A percentile compares a stretch with the other conserved stretches of the same genome.
Conservation (phyloP, 2,329 filamentous ascomycete species). For the Stachybotrys chartarum region DNA sequence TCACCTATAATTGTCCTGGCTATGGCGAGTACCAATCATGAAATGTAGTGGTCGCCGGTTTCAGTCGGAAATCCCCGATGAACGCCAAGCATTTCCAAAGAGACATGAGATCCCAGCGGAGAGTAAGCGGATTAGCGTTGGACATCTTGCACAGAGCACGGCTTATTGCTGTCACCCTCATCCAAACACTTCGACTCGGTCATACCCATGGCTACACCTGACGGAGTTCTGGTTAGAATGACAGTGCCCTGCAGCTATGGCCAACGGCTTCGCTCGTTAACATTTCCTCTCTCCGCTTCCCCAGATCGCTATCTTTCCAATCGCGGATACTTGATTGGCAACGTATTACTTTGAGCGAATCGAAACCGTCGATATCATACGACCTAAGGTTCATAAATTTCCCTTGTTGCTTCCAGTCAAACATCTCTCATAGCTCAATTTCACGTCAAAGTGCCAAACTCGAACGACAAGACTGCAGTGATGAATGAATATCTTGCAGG, state of each 20-base stretch:
- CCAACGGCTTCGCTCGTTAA: too few species aligned
- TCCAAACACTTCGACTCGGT: conserved; percentile 33
- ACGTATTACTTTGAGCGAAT: background rate
- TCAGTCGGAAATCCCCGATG: conserved; percentile 18
- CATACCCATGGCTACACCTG: conserved; percentile 39
- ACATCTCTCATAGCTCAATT: background rate
- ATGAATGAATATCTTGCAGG: conserved; percentile 20
- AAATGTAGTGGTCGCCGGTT: conserved; percentile 19
- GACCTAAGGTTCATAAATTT: too few species aligned
- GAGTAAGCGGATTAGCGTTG: conserved; percentile 14
- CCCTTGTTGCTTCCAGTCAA: too few species aligned
- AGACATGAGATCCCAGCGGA: conserved; percentile 14
- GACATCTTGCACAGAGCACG: conserved; percentile 9
- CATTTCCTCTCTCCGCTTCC: too few species aligned
- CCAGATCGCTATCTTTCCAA: too few species aligned
- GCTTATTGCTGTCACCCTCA: conserved; percentile 25
- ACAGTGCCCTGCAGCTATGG: too few species aligned
- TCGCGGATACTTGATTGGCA: too few species aligned
- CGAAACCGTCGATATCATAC: too few species aligned
- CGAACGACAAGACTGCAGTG: conserved; percentile 11
- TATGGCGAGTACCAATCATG: conserved; percentile 18
- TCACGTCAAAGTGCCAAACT: conserved; percentile 1
- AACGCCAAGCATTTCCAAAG: conserved; percentile 15
- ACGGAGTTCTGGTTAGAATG: conserved; percentile 40
- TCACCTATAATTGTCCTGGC: conserved; percentile 17